Percentiles rank a stretch among this genome's conserved stretches.
Conservation (phyloP, 768 basidiomycete genomes). For the Amyloporia xantha region DNA sequence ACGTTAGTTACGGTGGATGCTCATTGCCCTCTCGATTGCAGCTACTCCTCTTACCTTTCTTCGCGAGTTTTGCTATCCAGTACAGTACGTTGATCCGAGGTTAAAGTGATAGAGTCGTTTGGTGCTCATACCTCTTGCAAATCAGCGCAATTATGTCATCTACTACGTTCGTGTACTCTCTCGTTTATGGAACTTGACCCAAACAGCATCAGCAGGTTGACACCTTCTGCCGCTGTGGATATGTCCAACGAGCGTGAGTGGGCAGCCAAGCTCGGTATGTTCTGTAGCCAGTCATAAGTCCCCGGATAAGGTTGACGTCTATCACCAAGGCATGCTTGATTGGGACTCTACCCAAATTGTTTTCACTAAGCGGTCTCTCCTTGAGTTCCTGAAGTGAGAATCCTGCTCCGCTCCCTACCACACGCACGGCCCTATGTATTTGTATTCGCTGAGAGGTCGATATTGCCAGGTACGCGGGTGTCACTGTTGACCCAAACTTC, state of each 20-base stretch:
- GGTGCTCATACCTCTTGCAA: too few relatives aligned
- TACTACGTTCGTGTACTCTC: not conserved
- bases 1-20: too few relatives aligned
- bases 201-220: slow-evolving; percentile 39
- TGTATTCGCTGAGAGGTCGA: slow-evolving; percentile 11
- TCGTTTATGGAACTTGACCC: too few relatives aligned
- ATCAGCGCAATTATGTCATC: too few relatives aligned
- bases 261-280: slow-evolving; percentile 55
- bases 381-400: slow-evolving; percentile 72
- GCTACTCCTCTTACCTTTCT: too few relatives aligned
- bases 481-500: slow-evolving; percentile 73
- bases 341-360: slow-evolving; percentile 74
- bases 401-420: not conserved
- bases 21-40: too few relatives aligned
- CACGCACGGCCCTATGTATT: slow-evolving; percentile 8
- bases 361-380: slow-evolving; percentile 69
- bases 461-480: slow-evolving; percentile 55
- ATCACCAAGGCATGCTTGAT: slow-evolving; percentile 59
- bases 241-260: slow-evolving; percentile 67
- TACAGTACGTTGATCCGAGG: too few relatives aligned
- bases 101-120: too few relatives aligned
- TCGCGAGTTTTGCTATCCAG: too few relatives aligned
- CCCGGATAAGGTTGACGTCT: not conserved
- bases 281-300: not conserved
- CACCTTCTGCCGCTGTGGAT: slow-evolving; percentile 48